Evolutionary conservation across 2,329 filamentous ascomycete species (phyloP).

Genomic region (Colletotrichum sp.): DNA sequence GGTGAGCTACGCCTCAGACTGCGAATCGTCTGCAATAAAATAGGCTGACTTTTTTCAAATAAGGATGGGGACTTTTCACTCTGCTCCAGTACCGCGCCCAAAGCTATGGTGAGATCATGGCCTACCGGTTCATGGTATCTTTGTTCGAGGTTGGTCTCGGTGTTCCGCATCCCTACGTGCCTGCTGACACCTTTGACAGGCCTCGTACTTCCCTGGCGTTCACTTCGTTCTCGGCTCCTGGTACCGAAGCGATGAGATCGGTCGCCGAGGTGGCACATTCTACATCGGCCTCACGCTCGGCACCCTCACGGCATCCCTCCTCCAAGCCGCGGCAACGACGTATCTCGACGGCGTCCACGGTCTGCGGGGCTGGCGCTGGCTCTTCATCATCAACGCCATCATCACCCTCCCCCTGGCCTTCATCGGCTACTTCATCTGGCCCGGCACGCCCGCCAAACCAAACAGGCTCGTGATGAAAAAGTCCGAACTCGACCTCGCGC

Average conservation of each 20-base stretch:
- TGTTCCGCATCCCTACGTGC: slow-evolving; percentile 48
- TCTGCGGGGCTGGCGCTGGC: slow-evolving; percentile 58
- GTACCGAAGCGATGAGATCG: slow-evolving; percentile 66
- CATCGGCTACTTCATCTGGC: neutral
- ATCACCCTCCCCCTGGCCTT: slow-evolving; percentile 3
- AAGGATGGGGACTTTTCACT: slow-evolving; percentile 60
- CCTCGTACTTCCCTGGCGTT: slow-evolving; percentile 44
- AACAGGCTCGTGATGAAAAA: slow-evolving; percentile 52
- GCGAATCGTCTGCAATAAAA: accelerated
- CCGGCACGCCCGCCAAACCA: slow-evolving; percentile 39
- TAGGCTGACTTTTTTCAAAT: accelerated
- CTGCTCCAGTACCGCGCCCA: slow-evolving; percentile 58
- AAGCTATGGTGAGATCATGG: slow-evolving; percentile 50
- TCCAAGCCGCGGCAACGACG: slow-evolving; percentile 47
- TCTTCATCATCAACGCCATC: slow-evolving; percentile 53
- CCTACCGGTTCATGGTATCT: slow-evolving; percentile 44
- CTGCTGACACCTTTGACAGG: neutral
- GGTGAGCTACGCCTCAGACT: neutral
- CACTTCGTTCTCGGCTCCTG: slow-evolving; percentile 54
- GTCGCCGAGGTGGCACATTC: slow-evolving; percentile 68
- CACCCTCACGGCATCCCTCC: slow-evolving; percentile 56
- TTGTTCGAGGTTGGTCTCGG: slow-evolving; percentile 40
- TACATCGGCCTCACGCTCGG: slow-evolving; percentile 57
- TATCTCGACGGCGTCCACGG: slow-evolving; percentile 48
- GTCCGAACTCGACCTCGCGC: slow-evolving; percentile 50